Percentiles rank a stretch among this genome's conserved stretches.
These are phyloP conservation scores for Agaricus blazei DNA, from an alignment of 768 basidiomycete genomes.

Conservation along the genomic window DNA sequence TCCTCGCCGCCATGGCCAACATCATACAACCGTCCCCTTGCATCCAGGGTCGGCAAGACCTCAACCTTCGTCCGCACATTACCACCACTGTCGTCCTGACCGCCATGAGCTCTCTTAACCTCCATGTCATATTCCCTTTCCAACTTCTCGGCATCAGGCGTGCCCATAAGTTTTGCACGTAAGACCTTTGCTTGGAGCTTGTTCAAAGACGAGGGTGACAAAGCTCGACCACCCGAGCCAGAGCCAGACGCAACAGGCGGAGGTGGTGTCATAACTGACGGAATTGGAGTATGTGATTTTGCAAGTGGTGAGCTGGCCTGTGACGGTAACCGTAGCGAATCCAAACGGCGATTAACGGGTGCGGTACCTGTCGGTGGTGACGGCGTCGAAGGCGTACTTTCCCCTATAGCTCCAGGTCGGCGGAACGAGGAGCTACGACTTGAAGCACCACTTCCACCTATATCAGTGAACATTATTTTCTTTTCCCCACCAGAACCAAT, in stretches of 20 bases:
- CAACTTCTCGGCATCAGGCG: slow-evolving; percentile 69
- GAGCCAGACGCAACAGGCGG: slow-evolving; percentile 28
- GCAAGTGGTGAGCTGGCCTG: slow-evolving; percentile 53
- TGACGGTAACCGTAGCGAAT: slow-evolving; percentile 58
- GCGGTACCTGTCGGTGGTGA: slow-evolving; percentile 40
- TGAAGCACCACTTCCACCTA: slow-evolving; percentile 56
- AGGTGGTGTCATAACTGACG: slow-evolving; percentile 88
- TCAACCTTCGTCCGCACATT: slow-evolving; percentile 62
- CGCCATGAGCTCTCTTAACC: slow-evolving; percentile 42
- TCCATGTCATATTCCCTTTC: slow-evolving; percentile 86
- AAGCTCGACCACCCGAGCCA: slow-evolving; percentile 34
- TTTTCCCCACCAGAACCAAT: slow-evolving; percentile 38
- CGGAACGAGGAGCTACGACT: slow-evolving; percentile 87
- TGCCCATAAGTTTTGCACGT: slow-evolving; percentile 82
- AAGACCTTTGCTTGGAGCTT: slow-evolving; percentile 90
- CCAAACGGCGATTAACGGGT: slow-evolving; percentile 47
- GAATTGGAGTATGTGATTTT: slow-evolving; percentile 79
- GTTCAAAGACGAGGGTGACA: slow-evolving; percentile 81
- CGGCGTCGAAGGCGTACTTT: slow-evolving; percentile 57
- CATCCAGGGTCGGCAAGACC: slow-evolving; percentile 87
- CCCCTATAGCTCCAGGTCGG: slow-evolving; percentile 60
- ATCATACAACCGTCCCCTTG: slow-evolving; percentile 81
- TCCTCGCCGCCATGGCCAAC: slow-evolving; percentile 77
- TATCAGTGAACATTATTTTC: slow-evolving; percentile 66
- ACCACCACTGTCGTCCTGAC: slow-evolving; percentile 30